Percentiles rank a stretch among this genome's conserved stretches.
These are phyloP conservation scores for Calonectria pteridis DNA, from an alignment of 2,329 filamentous ascomycete genomes.

Conservation along the genomic window DNA sequence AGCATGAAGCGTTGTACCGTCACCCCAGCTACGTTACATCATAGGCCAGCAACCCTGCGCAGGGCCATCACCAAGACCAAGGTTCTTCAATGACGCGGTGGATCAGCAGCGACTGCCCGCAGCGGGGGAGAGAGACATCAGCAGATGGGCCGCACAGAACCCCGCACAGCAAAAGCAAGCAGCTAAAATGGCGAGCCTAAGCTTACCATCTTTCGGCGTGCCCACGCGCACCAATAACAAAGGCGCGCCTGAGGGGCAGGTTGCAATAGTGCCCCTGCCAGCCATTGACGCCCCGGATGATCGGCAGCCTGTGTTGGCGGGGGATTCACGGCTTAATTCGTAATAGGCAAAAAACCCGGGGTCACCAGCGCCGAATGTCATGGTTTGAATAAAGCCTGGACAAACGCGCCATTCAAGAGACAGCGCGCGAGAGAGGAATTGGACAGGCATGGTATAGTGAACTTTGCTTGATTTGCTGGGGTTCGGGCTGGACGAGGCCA, in stretches of 20 bases:
- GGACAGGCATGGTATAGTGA: background rate
- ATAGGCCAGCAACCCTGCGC: background rate
- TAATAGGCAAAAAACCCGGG: slow-evolving; percentile 14
- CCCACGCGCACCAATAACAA: slow-evolving; percentile 24
- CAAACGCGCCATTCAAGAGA: slow-evolving; percentile 26
- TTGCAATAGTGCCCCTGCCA: background rate
- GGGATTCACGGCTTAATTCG: background rate
- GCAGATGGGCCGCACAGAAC: background rate
- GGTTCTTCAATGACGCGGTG: background rate
- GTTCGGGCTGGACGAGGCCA: background rate
- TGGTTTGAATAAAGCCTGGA: background rate
- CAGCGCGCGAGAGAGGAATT: background rate
- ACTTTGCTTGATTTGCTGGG: background rate
- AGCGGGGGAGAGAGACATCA: background rate
- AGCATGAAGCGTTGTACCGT: background rate
- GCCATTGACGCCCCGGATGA: slow-evolving; percentile 11
- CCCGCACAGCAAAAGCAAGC: slow-evolving; percentile 8
- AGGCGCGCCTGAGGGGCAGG: slow-evolving; percentile 2
- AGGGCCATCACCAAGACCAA: background rate
- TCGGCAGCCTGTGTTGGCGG: background rate
- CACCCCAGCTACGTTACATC: background rate
- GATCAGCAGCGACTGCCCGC: background rate
- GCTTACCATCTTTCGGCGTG: slow-evolving; percentile 4
- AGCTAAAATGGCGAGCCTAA: background rate
- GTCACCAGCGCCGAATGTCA: background rate